Conservation (phyloP, 2,329 filamentous ascomycete species). For the Diaporthe capsici region DNA sequence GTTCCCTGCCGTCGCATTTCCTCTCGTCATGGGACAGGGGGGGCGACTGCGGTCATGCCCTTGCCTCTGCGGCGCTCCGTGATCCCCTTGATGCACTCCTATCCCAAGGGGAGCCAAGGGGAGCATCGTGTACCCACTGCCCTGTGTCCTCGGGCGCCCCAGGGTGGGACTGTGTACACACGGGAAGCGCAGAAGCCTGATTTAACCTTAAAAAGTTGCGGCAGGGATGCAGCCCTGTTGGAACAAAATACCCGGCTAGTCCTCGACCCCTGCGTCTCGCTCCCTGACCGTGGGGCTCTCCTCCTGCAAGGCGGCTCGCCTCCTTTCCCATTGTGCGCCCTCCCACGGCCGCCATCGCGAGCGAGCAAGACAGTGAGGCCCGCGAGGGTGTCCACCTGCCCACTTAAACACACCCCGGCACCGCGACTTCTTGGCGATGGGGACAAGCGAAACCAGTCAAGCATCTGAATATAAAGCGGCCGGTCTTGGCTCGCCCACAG, state of each 20-base stretch:
- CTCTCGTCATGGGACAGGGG: slow-evolving; percentile 24
- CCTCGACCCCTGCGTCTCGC: slow-evolving; percentile 22
- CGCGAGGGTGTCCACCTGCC: slow-evolving; percentile 15
- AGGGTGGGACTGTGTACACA: slow-evolving; percentile 8
- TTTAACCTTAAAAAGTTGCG: slow-evolving; percentile 35
- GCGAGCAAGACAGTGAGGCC: not conserved
- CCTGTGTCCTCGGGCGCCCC: not conserved
- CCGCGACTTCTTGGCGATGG: slow-evolving; percentile 37
- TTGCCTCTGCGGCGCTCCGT: slow-evolving; percentile 11
- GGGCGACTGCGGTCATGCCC: not conserved
- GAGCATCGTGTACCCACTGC: slow-evolving; percentile 1
- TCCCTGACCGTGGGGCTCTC: slow-evolving; percentile 36
- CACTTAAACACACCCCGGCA: slow-evolving; percentile 30
- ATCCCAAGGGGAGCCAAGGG: not conserved
- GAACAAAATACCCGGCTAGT: slow-evolving; percentile 15
- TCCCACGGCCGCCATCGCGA: slow-evolving; percentile 20
- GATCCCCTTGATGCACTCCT: slow-evolving; percentile 31
- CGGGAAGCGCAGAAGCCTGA: slow-evolving; percentile 28
- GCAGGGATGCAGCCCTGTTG: slow-evolving; percentile 29
- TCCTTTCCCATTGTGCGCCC: slow-evolving; percentile 35
- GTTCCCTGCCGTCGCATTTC: slow-evolving; percentile 16
- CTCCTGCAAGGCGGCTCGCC: slow-evolving; percentile 33
- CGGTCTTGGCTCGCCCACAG: slow-evolving; percentile 26
- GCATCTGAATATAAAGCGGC: slow-evolving; percentile 32
- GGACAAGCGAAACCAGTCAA: slow-evolving; percentile 30